Percentiles rank a stretch among this genome's conserved stretches.
Evolutionary conservation across 2,329 filamentous ascomycete genomes (phyloP).

Genomic region (Exophiala lecanii-corni): DNA sequence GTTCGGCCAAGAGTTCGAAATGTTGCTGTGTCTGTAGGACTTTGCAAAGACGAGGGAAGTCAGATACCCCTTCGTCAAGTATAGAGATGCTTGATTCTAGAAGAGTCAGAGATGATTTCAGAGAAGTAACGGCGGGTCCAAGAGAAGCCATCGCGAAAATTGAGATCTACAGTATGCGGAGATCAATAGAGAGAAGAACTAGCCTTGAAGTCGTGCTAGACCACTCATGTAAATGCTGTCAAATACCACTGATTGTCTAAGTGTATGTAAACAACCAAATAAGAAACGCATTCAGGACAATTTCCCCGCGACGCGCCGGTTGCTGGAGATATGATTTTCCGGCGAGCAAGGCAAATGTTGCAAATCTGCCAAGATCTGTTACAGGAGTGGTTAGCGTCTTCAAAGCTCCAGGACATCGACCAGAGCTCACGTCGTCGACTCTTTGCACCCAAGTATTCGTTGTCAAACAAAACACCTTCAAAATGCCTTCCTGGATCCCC

Average conservation of each 20-base stretch:
- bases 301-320: neutral
- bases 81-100: conserved; percentile 61
- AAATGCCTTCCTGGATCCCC: conserved; percentile 68
- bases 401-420: conserved; percentile 6
- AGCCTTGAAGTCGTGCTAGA: too few relatives aligned
- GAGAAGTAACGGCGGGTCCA: conserved; percentile 55
- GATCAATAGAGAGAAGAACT: too few relatives aligned
- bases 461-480: conserved; percentile 30
- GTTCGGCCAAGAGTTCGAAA: conserved; percentile 87
- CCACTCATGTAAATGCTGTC: too few relatives aligned
- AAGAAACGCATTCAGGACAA: too few relatives aligned
- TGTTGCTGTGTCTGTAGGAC: conserved; percentile 69
- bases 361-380: conserved; percentile 16
- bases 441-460: too few relatives aligned
- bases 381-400: conserved; percentile 7
- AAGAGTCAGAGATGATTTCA: conserved; percentile 57
- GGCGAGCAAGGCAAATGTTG: conserved; percentile 4
- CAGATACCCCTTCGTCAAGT: conserved; percentile 56
- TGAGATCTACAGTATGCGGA: too few relatives aligned
- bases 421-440: too few relatives aligned
- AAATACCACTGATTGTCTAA: too few relatives aligned
- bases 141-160: conserved; percentile 39
- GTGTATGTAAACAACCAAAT: conserved; percentile 7
- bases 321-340: neutral
- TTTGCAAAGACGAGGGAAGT: conserved; percentile 59